Base-by-base conservation (phyloP, 768 basidiomycete species). In the Fibroporia radiculosa region DNA sequence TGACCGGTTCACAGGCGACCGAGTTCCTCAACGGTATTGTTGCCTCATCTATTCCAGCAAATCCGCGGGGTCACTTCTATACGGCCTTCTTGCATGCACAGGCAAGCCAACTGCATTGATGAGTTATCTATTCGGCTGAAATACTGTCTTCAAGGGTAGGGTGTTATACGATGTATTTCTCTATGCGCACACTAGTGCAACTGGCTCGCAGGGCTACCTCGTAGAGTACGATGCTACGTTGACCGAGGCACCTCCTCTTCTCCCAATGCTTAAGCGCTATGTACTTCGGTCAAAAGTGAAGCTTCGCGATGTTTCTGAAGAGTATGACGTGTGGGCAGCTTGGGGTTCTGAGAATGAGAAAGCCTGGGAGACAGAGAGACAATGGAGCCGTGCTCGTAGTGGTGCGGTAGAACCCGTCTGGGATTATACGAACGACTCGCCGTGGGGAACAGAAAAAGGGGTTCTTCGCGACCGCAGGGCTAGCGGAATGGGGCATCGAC, bases 111-210 rank as follows among this genome's bases (percentile, higher is more conserved):
- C 23, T 45, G 38, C 31, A 38, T 31, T 22, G 18, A 36, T 16
- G 14, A 32, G 19, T 2, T n/a, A 11, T 40, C 24, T 12, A 29
- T 8, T 43, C 29, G 12, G 40, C 18, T 2, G 34, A 36, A 4
- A 1, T 3, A 4, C 8, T 45, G n/a, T 37, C 38, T 31, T 32
- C 26, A 45, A 93, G 92, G 95, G 95, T 31, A 76, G 93, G 59
- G 80, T 98, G 24, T 68, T 96, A 36, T 83, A 92, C 58, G 93
- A 97, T 62, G 66, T 84, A 40, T 93, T 98, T 64, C 70, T 96
- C 50, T 88, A 90, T 61, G 79, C 83, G 12, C 67, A 71, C 23
- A 63, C 68, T 8, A 65, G 66, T 34, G 55, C 61, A 29, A 63
- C 63, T 16, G 68, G 77, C 11, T 62, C 70, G 18, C 64, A 62